These are phyloP conservation scores for Colletotrichum eleusines DNA, from an alignment of 2,329 filamentous ascomycete genomes.

Conservation along the genomic window DNA sequence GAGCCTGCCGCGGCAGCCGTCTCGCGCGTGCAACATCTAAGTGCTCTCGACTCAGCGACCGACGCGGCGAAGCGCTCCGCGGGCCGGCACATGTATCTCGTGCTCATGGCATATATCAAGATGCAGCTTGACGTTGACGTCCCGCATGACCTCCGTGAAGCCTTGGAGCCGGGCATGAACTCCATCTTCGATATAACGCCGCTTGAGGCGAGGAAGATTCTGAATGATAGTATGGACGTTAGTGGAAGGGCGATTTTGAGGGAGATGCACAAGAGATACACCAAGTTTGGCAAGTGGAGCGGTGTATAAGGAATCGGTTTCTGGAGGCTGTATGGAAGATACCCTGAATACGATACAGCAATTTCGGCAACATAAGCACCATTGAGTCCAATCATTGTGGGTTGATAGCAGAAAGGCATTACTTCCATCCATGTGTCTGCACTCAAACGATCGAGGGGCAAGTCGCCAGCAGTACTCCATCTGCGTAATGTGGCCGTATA, in stretches of 20 bases:
- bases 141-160: constrained; percentile 63
- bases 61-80: constrained; percentile 72
- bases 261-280: constrained; percentile 70
- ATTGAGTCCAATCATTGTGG: not conserved
- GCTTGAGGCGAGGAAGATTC: constrained; percentile 64
- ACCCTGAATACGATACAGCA: constrained; percentile 36
- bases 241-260: constrained; percentile 70
- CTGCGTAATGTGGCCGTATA: not conserved
- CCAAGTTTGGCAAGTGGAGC: constrained; percentile 74
- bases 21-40: constrained; percentile 58
- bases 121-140: constrained; percentile 70
- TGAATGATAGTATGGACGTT: constrained; percentile 71
- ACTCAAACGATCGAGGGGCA: not conserved
- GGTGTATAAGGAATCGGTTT: constrained; percentile 57
- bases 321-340: constrained; percentile 29
- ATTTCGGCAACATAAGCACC: not conserved
- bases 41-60: constrained; percentile 68
- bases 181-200: constrained; percentile 70
- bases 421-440: not conserved
- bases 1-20: constrained; percentile 70
- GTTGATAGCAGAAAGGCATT: no score
- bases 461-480: not conserved
- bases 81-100: constrained; percentile 71
- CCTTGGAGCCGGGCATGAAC: constrained; percentile 69
- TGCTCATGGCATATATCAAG: constrained; percentile 71